Evolutionary conservation across 768 basidiomycete genomes (phyloP), one percentile per base, ranked within the genome.

Genomic region (Kwoniella botswanensis): DNA sequence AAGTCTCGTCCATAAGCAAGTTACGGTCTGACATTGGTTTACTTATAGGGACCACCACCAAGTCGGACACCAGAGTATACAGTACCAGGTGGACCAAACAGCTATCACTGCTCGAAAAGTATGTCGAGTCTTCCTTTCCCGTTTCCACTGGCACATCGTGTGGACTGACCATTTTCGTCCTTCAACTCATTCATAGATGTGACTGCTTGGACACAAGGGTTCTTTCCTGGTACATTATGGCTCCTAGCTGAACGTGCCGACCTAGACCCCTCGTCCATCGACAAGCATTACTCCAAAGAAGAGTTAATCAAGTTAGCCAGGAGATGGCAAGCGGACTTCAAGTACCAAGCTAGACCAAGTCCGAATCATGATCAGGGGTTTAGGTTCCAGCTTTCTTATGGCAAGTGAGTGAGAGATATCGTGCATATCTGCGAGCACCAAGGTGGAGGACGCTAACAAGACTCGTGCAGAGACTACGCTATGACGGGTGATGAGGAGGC

Each of bases 171-270:
- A 2, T 10, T 4, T 12, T 17, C 13, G 12, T 21, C 13, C 17
- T 44, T 7, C 35, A 35, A 35, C 35, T 6, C 35, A 35, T 35
- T 7, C 35, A 22, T 63, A 80, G 79, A 74, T 62, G 69, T 52
- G 10, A 73, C 70, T 53, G 66, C 72, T 1, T 78, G 76, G 77
- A 80, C 79, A 10, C 69, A 77, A 29, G 79, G 79, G 4, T 79
- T 78, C 74, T 79, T 78, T 57, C 77, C 77, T 15, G 79, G 77
- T 17, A 59, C 72, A 17, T 65, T 80, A 15, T 80, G 79, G 79
- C 66, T 77, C 0, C 73, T 80, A 10, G 76, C 71, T 41, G 79
- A 80, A 60, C 77, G 77, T 22, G n/a, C 43, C 10, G 35, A 54
- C 2, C 70, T 79, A 1, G 60, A 70, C 18, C 75, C 72, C 13